A percentile compares a stretch with the other conserved stretches of the same genome.
These are phyloP conservation scores for Dipteronia dyeriana DNA, from an alignment of 345 rosid genomes.

Conservation along the genomic window DNA sequence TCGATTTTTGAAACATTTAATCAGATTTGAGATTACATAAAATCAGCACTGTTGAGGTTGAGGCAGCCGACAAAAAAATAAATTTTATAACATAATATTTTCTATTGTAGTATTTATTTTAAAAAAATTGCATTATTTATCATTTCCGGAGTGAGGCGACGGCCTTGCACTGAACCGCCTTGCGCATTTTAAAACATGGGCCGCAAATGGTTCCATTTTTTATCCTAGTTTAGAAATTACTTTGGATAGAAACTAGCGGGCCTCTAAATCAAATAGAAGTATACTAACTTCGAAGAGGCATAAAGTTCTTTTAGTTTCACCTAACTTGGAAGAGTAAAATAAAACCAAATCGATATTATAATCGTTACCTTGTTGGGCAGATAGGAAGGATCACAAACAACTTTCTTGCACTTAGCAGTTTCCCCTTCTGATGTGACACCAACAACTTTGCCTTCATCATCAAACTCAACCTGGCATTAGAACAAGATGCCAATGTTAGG, in stretches of 20 bases:
- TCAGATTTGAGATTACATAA: too few species aligned
- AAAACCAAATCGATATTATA: neutral
- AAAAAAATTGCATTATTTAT: too few species aligned
- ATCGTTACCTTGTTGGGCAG: conserved; percentile 73
- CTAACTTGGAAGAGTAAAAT: neutral
- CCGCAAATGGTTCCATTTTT: neutral
- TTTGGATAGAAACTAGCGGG: neutral
- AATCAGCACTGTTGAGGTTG: too few species aligned
- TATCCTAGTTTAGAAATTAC: neutral
- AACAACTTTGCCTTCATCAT: conserved; percentile 76
- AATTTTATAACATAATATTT: too few species aligned
- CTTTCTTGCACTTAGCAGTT: conserved; percentile 97
- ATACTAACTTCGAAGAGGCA: neutral
- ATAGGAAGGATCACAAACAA: conserved; percentile 97
- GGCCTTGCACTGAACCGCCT: too few species aligned
- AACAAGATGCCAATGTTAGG: conserved; percentile 20
- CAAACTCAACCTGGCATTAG: conserved; percentile 72
- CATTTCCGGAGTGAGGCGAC: too few species aligned
- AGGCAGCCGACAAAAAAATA: too few species aligned
- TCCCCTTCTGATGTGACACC: conserved; percentile 99
- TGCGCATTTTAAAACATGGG: too few species aligned
- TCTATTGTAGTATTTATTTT: too few species aligned
- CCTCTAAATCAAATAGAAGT: conserved; percentile 6
- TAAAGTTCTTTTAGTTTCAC: neutral
- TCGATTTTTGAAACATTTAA: too few species aligned